phyloP scores from a whole-genome alignment of 257 asterid genomes.

The Leonotis leonurus region DNA sequence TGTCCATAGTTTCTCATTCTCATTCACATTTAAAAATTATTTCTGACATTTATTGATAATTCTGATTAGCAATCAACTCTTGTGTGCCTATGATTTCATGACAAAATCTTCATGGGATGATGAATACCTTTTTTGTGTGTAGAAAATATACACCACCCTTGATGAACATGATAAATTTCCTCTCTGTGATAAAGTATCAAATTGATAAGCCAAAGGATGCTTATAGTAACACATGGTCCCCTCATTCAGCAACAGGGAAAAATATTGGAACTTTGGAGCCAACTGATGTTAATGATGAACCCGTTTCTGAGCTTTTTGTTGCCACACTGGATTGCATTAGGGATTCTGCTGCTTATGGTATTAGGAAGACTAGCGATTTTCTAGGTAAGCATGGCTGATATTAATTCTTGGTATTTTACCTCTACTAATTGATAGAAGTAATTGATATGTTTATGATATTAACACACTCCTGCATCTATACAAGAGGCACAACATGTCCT shows the following conservation, averaged over 20 bases:
- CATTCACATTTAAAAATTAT: background rate
- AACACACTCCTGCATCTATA: background rate
- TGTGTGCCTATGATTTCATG: background rate
- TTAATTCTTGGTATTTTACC: constrained; percentile 5
- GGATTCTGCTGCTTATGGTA: constrained; percentile 68
- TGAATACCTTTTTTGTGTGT: background rate
- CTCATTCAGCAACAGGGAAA: constrained; percentile 45
- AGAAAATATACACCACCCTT: background rate
- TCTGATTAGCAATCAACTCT: background rate
- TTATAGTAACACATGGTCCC: constrained; percentile 16
- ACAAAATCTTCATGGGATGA: background rate
- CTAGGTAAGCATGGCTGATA: constrained; percentile 41
- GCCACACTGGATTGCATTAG: constrained; percentile 90
- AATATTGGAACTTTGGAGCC: constrained; percentile 35
- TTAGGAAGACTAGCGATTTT: constrained; percentile 55
- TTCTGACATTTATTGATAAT: background rate
- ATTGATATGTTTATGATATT: background rate
- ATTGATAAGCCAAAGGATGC: background rate
- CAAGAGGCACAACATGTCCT: background rate
- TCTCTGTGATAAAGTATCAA: background rate
- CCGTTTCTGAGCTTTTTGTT: constrained; percentile 85
- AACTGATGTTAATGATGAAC: constrained; percentile 42
- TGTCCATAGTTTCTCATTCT: background rate
- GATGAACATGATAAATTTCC: background rate
- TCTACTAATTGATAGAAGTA: background rate